These are phyloP conservation scores for Nitzschia inconspicua DNA, from an alignment of 108 stramenopile genomes.

Conservation along the genomic window DNA sequence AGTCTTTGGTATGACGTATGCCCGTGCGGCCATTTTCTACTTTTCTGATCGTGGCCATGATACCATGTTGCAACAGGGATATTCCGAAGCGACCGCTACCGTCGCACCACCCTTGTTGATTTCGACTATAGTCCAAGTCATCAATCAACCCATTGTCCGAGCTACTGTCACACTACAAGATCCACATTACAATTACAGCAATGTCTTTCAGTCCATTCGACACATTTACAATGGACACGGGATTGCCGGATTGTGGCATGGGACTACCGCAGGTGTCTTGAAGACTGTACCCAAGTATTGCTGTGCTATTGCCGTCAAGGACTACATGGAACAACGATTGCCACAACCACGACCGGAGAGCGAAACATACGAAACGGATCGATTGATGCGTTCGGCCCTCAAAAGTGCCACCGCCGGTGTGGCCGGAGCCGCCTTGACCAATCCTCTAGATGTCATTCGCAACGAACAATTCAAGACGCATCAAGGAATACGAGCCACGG, in stretches of 20 bases:
- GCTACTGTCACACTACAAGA: constrained; percentile 91
- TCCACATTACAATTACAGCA: constrained; percentile 61
- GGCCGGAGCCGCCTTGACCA: constrained; percentile 92
- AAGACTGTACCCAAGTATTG: constrained; percentile 97
- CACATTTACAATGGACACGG: constrained; percentile 75
- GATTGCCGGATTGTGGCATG: constrained; percentile 77
- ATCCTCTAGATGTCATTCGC: constrained; percentile 95
- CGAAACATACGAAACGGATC: constrained; percentile 51
- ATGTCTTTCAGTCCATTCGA: constrained; percentile 64
- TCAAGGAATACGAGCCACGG: constrained; percentile 48
- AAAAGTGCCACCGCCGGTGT: constrained; percentile 90
- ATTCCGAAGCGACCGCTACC: constrained; percentile 39
- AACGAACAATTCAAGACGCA: constrained; percentile 98
- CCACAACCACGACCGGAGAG: constrained; percentile 49
- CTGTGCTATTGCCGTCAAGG: constrained; percentile 91
- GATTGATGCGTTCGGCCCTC: constrained; percentile 70
- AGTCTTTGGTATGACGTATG: constrained; percentile 96
- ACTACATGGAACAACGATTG: constrained; percentile 53
- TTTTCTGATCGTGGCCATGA: constrained; percentile 86
- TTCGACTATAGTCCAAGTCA: constrained; percentile 80
- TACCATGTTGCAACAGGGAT: constrained; percentile 23
- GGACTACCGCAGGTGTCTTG: constrained; percentile 89
- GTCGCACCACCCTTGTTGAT: constrained; percentile 84
- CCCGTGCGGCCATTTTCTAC: constrained; percentile 95
- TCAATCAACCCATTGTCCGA: constrained; percentile 95